Base-by-base conservation (phyloP, 2,329 filamentous ascomycete genomes). In the Grosmannia clavigera region DNA sequence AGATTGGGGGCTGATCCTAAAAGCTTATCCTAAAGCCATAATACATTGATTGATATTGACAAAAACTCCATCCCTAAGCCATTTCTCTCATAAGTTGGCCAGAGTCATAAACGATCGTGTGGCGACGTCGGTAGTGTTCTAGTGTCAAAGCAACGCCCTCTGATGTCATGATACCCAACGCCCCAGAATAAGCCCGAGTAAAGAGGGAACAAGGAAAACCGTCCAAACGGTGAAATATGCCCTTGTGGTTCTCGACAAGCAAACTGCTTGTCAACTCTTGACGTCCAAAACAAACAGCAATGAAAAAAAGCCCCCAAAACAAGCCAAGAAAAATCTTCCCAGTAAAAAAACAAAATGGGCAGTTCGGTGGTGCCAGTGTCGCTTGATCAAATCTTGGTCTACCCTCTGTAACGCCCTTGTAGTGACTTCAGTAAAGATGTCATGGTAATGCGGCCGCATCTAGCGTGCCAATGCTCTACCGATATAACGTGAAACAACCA, bases 331-430 rank as follows among this genome's bases (percentile, higher is more conserved):
- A 52, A 29, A 52, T 16, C 7, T 29, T 10, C 19, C 52, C 33
- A 55, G n/a, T 3, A 55, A 22, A 22, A 54, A 55, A 54, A 33
- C 14, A 53, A 40, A 38, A 40, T 46, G 38, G 38, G 55, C 55
- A 11, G 25, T 46, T 51, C 48, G 16, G 43, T 31, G 55, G 25
- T n/a, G 35, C 55, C 55, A 46, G 55, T 29, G 11, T 56, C 53
- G 55, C 27, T 38, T 56, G 38, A 38, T 55, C 33, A 55, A 46
- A 56, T 56, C 22, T 56, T 22, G 55, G 55, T 56, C 55, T 56
- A 56, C 38, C 38, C 55, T 56, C 25, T 56, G 55, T 46, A 56
- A 56, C 55, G 55, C 55, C 55, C 22, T 22, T 43, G 55, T 43
- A 27, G 46, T 56, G 22, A 25, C 48, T 51, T 51, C 10, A 27